Base-by-base conservation (phyloP, 192 early-diverging fungal genomes). In the Umbelopsis vinacea region DNA sequence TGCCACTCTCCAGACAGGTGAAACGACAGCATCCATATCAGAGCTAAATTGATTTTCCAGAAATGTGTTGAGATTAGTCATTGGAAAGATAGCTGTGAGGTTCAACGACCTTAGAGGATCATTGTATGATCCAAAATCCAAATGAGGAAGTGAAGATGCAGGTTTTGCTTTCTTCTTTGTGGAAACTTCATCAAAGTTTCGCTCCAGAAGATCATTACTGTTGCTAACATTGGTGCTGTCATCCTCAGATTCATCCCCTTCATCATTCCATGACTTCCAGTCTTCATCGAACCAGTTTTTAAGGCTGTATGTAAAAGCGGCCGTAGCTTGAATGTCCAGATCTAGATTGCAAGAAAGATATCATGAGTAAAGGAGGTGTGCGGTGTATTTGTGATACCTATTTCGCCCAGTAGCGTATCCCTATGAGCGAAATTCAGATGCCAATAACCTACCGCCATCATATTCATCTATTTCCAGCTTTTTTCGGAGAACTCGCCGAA, bases 271-370 rank as follows among this genome's bases (percentile, higher is more conserved):
- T 45, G 74, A 54, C 69, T 80, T 78, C 87, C 87, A 88, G 47
- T 88, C 84, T 38, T 86, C 85, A 46, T 88, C 83, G 63, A 79
- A 76, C 83, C 76, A 85, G 68, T 86, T 86, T 29, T 81, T 78
- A 6, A 88, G 57, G 71, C 83, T 76, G 52, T 88, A 88, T 24
- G 80, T 79, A 67, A 86, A 85, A 17, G 86, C 68, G 2, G 80
- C 85, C 0, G 82, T 69, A 14, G 57, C 12, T 6, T 63, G 29
- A 29, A 63, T 63, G 26, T 63, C 57, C 15, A 63, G 26, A n/a
- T 63, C 57, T 63, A 29, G 37, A 1, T 29, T 29, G 29, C 29
- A 29, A 29, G n/a, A n/a, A 29, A 29, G 29, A 29, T 29, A 29
- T 29, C 3, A 29, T 17, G n/a, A 10, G 15, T 21, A 50, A 6